phyloP scores from a whole-genome alignment of 1,284 basidiomycete genomes.

The Ustilago curta region DNA sequence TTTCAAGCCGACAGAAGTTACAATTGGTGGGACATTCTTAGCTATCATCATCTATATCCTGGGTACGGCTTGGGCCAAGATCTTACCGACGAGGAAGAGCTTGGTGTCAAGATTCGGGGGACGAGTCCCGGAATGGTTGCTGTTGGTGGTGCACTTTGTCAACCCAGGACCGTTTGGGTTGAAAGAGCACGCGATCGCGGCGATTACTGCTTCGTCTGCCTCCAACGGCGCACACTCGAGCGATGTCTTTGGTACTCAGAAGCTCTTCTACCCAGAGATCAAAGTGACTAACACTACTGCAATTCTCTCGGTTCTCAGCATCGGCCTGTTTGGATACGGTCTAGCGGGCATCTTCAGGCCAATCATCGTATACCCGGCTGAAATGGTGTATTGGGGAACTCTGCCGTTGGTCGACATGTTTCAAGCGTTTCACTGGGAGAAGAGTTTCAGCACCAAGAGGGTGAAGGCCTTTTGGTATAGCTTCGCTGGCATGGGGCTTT shows the following conservation, averaged over 20 bases:
- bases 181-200: slow-evolving; percentile 76
- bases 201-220: slow-evolving; percentile 75
- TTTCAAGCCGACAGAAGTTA: slow-evolving; percentile 75
- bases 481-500: slow-evolving; percentile 38
- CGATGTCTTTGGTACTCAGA: slow-evolving; percentile 35
- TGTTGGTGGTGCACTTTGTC: slow-evolving; percentile 72
- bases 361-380: slow-evolving; percentile 43
- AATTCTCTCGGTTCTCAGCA: slow-evolving; percentile 77
- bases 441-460: slow-evolving; percentile 70
- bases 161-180: slow-evolving; percentile 75
- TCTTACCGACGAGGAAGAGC: slow-evolving; percentile 67
- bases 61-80: slow-evolving; percentile 73
- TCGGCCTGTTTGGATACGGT: slow-evolving; percentile 77
- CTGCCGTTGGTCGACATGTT: slow-evolving; percentile 62
- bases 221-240: slow-evolving; percentile 21
- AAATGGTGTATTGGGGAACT: slow-evolving; percentile 69
- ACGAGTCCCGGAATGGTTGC: slow-evolving; percentile 66
- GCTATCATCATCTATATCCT: slow-evolving; percentile 75
- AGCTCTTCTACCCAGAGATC: slow-evolving; percentile 45
- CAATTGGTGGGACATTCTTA: slow-evolving; percentile 75
- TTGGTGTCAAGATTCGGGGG: slow-evolving; percentile 57
- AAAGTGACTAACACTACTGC: slow-evolving; percentile 71
- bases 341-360: slow-evolving; percentile 70
- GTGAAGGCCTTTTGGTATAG: slow-evolving; percentile 76
- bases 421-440: slow-evolving; percentile 68